Base-by-base conservation (phyloP, 768 basidiomycete genomes). In the Tulasnella sp. region DNA sequence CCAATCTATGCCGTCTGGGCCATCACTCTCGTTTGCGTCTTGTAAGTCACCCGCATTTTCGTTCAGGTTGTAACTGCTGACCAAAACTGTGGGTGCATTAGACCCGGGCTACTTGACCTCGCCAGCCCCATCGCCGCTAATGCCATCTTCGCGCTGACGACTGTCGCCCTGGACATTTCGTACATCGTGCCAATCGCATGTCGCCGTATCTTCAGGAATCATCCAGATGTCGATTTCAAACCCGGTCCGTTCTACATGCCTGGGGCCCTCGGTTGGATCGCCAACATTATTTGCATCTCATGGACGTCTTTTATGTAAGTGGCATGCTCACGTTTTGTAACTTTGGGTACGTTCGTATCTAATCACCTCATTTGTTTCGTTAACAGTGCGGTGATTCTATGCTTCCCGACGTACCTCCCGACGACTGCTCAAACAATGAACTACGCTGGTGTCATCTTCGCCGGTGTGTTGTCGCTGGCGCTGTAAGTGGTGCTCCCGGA, bases 161-260 rank as follows among this genome's bases (percentile, higher is more conserved):
- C 85, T 10, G 86, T 88, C 72, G 84, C 54, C 5, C 34, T 51
- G 23, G 60, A 54, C 53, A 26, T 63, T 41, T 24, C 58, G 26
- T 54, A 92, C 68, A 80, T 89, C 65, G 86, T 90, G 61, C 89
- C 88, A 3, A 88, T 92, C 65, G 79, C 83, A 68, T 76, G 76
- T 62, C 80, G 88, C 43, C 76, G 88, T 29, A 67, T 82, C 27
- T 88, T 77, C 70, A 73, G 76, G 64, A 76, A 81, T 56, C 88
- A 91, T 67, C 85, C 86, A 0, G 88, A 91, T 50, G 88, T 92
- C 38, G 75, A 78, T 66, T 92, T 92, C 76, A 82, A 79, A 62
- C 89, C 89, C 3, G 89, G 89, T 10, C 88, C 89, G 4, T 90
- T 91, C 73, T 90, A 84, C 73, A 82, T 91, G 81, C 72, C 79